phyloP scores from a whole-genome alignment of 2,329 filamentous ascomycete genomes.

The Sarocladium brachiariae region DNA sequence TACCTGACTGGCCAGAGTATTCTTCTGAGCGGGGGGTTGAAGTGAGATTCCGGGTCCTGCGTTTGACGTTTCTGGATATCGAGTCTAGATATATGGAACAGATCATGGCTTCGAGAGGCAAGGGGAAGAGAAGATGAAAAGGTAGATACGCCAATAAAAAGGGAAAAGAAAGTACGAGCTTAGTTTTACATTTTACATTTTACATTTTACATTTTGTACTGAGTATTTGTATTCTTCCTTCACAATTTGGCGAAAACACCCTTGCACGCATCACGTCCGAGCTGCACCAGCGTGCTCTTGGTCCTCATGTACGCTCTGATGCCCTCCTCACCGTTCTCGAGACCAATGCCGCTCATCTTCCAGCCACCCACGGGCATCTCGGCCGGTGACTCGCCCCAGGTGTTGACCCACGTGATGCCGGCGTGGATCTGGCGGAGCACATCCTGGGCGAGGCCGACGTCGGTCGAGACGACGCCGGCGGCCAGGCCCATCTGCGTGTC shows the following conservation, averaged over 20 bases:
- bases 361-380: slow-evolving; percentile 91
- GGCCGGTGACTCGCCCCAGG: slow-evolving; percentile 85
- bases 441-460: slow-evolving; percentile 66
- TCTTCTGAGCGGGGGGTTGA: slow-evolving; percentile 16
- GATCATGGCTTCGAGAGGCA: not conserved
- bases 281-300: slow-evolving; percentile 83
- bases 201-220: no score
- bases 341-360: slow-evolving; percentile 83
- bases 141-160: not conserved
- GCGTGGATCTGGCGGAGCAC: slow-evolving; percentile 67
- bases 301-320: slow-evolving; percentile 78
- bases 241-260: slow-evolving; percentile 65
- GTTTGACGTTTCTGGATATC: no score
- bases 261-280: slow-evolving; percentile 57
- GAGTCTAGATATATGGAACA: no score
- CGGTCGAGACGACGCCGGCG: slow-evolving; percentile 73
- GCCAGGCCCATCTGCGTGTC: slow-evolving; percentile 71
- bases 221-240: slow-evolving; percentile 12
- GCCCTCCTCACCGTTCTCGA: slow-evolving; percentile 77
- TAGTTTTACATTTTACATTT: not conserved
- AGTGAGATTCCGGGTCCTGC: slow-evolving; percentile 7
- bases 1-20: slow-evolving; percentile 19
- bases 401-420: slow-evolving; percentile 88
- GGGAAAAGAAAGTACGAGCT: not conserved
- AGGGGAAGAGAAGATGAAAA: not conserved